A percentile compares a stretch with the other conserved stretches of the same genome.
These are phyloP conservation scores for Starmerella riodocensis DNA, from an alignment of 805 yeast genomes.

Conservation along the genomic window DNA sequence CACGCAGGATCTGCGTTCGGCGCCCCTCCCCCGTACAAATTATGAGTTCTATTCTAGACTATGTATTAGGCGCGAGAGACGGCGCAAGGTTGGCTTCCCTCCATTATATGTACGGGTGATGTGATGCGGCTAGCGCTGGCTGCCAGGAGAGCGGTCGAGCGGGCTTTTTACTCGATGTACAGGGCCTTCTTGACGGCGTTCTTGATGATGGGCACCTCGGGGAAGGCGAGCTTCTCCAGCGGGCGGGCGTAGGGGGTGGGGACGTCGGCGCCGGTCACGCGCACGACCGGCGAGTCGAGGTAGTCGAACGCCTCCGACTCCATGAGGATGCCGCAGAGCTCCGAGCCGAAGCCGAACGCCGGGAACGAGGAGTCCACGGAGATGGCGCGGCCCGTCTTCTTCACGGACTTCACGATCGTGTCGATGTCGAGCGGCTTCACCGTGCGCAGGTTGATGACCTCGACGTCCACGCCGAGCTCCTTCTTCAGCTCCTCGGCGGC, in stretches of 20 bases:
- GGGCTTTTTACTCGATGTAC: constrained; percentile 28
- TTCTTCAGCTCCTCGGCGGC: constrained; percentile 81
- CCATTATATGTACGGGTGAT: too few relatives aligned
- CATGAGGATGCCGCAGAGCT: constrained; percentile 94
- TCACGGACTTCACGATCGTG: constrained; percentile 71
- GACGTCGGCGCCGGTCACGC: constrained; percentile 98
- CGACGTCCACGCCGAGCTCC: constrained; percentile 78
- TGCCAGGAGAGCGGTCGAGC: too few relatives aligned
- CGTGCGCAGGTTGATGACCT: constrained; percentile 88
- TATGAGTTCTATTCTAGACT: too few relatives aligned
- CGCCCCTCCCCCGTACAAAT: too few relatives aligned
- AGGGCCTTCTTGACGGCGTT: constrained; percentile 43
- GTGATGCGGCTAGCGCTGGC: too few relatives aligned
- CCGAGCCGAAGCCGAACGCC: constrained; percentile 96
- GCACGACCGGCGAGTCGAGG: constrained; percentile 95
- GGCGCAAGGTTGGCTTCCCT: too few relatives aligned
- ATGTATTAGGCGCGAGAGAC: too few relatives aligned
- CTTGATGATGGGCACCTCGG: constrained; percentile 79
- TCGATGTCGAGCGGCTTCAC: constrained; percentile 92
- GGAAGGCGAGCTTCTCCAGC: constrained; percentile 97
- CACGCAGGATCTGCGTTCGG: too few relatives aligned
- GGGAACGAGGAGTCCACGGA: constrained; percentile 98
- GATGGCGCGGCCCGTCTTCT: constrained; percentile 92
- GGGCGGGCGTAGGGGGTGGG: constrained; percentile 97
- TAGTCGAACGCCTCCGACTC: constrained; percentile 97